Evolutionary conservation across 2,329 filamentous ascomycete species (phyloP).

Genomic region (Fusarium buharicum): DNA sequence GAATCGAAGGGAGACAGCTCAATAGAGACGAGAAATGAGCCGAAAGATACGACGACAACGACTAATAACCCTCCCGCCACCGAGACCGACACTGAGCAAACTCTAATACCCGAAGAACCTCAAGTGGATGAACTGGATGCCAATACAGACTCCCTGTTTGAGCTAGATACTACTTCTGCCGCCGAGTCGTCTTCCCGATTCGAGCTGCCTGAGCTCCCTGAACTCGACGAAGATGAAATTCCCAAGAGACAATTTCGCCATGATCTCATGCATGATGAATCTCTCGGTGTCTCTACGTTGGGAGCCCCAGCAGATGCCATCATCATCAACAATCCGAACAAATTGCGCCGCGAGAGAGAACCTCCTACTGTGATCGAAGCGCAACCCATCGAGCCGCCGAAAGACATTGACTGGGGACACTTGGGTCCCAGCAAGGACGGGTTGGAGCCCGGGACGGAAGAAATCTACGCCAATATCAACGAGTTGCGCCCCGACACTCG

Average conservation of each 20-base stretch:
- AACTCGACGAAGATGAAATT: not conserved
- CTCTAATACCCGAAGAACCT: not conserved
- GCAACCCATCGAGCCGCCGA: constrained; percentile 13
- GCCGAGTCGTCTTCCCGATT: not conserved
- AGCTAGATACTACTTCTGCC: not conserved
- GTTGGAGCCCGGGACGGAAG: constrained; percentile 45
- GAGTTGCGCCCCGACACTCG: constrained; percentile 58
- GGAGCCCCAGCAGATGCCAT: constrained; percentile 57
- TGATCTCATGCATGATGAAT: constrained; percentile 45
- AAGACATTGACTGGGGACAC: constrained; percentile 48
- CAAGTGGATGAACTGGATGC: not conserved
- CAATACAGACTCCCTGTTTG: not conserved
- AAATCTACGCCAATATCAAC: constrained; percentile 59
- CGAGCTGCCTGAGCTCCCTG: constrained; percentile 8
- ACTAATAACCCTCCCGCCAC: constrained; percentile 1
- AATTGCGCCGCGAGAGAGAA: constrained; percentile 38
- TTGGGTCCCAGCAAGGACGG: constrained; percentile 45
- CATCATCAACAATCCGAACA: constrained; percentile 56
- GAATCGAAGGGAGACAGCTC: not conserved
- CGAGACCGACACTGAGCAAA: constrained; percentile 2
- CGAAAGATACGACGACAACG: constrained; percentile 1
- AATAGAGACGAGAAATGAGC: not conserved
- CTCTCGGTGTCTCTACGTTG: constrained; percentile 49
- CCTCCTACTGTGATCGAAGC: constrained; percentile 31
- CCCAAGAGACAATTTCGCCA: constrained; percentile 35